Conservation (phyloP, 192 early-diverging fungal species). For the Lunasporangiospora selenospora region DNA sequence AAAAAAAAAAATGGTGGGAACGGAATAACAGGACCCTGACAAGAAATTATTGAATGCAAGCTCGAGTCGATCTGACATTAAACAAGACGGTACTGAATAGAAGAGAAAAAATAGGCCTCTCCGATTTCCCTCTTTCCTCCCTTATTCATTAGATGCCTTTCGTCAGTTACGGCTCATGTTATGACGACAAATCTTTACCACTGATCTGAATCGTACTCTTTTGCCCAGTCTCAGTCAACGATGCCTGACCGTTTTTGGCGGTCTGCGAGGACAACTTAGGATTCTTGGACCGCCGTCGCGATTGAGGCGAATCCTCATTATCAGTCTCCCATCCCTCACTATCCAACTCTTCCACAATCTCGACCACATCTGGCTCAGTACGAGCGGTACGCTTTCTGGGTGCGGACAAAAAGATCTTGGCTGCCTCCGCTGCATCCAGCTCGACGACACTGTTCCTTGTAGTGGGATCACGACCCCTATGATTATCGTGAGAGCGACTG, state of each 20-base stretch:
- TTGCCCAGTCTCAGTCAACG: too few relatives aligned
- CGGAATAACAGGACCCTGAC: not conserved
- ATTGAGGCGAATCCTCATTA: slow-evolving; percentile 27
- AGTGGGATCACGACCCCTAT: too few relatives aligned
- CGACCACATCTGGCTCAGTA: not conserved
- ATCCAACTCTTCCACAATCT: slow-evolving; percentile 7
- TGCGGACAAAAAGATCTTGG: slow-evolving; percentile 13
- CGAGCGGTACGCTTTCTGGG: slow-evolving; percentile 1
- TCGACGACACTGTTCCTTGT: slow-evolving; percentile 13
- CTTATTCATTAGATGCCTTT: too few relatives aligned
- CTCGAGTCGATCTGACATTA: too few relatives aligned
- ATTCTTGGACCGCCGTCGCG: slow-evolving; percentile 5
- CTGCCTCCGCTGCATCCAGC: slow-evolving; percentile 19
- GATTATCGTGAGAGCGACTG: too few relatives aligned
- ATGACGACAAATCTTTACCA: too few relatives aligned
- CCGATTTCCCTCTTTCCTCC: too few relatives aligned
- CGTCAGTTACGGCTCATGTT: too few relatives aligned
- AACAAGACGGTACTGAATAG: slow-evolving; percentile 1
- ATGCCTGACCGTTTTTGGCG: too few relatives aligned
- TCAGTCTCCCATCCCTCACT: slow-evolving; percentile 46
- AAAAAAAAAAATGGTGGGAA: not conserved
- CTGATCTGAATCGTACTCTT: too few relatives aligned
- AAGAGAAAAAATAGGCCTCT: too few relatives aligned
- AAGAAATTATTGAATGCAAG: not conserved
- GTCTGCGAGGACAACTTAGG: too few relatives aligned